These are phyloP conservation scores for Crithidia fasciculata DNA, from an alignment of 208 protist species.

Conservation along the genomic window DNA sequence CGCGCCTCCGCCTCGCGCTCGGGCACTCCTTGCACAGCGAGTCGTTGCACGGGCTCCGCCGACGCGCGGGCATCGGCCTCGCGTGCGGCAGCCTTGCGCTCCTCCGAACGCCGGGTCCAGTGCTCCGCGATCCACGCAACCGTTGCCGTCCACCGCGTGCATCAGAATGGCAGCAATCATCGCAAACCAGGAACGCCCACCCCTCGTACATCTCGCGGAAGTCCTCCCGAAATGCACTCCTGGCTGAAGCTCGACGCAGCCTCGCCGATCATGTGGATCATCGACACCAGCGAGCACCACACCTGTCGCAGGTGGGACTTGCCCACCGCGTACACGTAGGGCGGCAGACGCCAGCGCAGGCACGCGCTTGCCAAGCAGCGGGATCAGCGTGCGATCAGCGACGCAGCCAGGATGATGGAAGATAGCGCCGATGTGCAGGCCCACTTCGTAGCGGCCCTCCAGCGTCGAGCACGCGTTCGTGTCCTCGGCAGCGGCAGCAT, in stretches of 20 bases:
- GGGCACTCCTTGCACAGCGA: constrained; percentile 14
- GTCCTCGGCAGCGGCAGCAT: constrained; percentile 9
- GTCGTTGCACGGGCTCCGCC: constrained; percentile 11
- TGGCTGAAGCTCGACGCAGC: constrained; percentile 16
- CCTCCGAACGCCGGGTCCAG: constrained; percentile 4
- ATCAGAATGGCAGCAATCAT: constrained; percentile 61
- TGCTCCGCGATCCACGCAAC: constrained; percentile 32
- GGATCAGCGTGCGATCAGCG: constrained; percentile 52
- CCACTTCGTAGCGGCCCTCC: constrained; percentile 44
- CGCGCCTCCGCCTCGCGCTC: constrained; percentile 7
- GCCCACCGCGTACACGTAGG: constrained; percentile 53
- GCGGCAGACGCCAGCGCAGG: constrained; percentile 32
- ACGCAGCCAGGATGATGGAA: constrained; percentile 69
- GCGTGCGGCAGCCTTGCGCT: neutral
- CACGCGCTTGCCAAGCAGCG: constrained; percentile 56
- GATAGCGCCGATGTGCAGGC: constrained; percentile 64
- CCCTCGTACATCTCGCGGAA: constrained; percentile 51
- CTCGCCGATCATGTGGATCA: constrained; percentile 59
- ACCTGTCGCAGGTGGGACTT: constrained; percentile 57
- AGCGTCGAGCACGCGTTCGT: constrained; percentile 24
- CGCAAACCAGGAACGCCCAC: constrained; percentile 58
- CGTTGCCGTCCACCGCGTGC: constrained; percentile 52
- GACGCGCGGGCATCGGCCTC: too few relatives aligned
- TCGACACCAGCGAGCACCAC: constrained; percentile 62
- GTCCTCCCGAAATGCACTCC: constrained; percentile 44